These are phyloP conservation scores for Cryomyces minteri DNA, from an alignment of 495 filamentous ascomycete genomes.

Conservation along the genomic window DNA sequence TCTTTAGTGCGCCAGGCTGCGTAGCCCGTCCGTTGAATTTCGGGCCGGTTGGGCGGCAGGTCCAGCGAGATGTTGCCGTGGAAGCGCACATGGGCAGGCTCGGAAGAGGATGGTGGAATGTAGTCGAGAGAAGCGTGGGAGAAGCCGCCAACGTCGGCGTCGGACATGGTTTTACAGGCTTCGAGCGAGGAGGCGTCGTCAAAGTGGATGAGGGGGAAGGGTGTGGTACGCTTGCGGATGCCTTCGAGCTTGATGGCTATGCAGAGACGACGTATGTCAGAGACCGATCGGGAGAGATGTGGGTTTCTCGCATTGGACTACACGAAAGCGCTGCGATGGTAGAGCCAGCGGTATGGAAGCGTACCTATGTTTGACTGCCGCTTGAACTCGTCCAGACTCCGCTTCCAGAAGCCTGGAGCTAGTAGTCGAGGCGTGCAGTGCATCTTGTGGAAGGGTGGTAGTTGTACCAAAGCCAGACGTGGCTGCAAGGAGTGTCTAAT, in stretches of 20 bases:
- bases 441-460: neutral
- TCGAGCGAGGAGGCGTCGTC: constrained; percentile 39
- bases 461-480: too few species aligned
- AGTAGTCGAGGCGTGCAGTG: constrained; percentile 24
- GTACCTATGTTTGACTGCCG: constrained; percentile 39
- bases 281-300: neutral
- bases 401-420: constrained; percentile 37
- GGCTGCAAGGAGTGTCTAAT: too few species aligned
- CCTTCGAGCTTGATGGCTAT: constrained; percentile 30
- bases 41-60: constrained; percentile 52
- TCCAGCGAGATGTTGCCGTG: constrained; percentile 76
- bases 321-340: neutral
- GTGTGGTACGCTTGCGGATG: constrained; percentile 32
- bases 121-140: constrained; percentile 57
- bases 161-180: constrained; percentile 68
- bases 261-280: neutral
- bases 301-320: neutral
- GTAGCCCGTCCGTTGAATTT: constrained; percentile 61
- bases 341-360: constrained; percentile 2
- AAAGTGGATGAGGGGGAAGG: constrained; percentile 45
- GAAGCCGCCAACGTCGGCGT: constrained; percentile 71
- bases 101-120: constrained; percentile 26
- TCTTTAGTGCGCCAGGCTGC: constrained; percentile 61
- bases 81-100: constrained; percentile 50
- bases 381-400: constrained; percentile 46